Evolutionary conservation across 1,139 yeast genomes (phyloP), one percentile per base, ranked within the genome.

Genomic region (Yamadazyma spencermartinsiae): DNA sequence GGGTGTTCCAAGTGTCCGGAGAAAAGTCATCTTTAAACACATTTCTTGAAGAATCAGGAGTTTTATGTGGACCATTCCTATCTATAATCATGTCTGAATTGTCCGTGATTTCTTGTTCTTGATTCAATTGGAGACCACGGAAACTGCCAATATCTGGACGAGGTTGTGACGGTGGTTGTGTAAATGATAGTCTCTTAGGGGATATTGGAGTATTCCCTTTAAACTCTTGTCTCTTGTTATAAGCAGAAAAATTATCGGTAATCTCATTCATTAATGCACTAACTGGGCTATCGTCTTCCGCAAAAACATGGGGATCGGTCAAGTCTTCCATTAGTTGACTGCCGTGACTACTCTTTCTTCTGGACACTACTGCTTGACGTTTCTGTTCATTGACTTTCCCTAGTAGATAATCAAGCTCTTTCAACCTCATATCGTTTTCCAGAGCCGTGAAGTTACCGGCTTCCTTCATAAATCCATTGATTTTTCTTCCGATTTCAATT

Each of bases 401-500:
- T 11, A 41, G 36, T 9, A 41, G 21, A 11, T 18, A 20, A 23
- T 41, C 57, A 24, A 61, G 37, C 34, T 59, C 64, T 27, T 44
- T 49, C n/a, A 61, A 38, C 19, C 61, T 42, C 24, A 49, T 47
- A 37, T 58, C 60, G 31, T 60, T 59, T 36, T 60, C 64, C 30
- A 55, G 45, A 7, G 50, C 51, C 6, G 46, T 45, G 37, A 46
- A 46, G 29, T 48, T 48, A 5, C 50, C 50, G 4, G 49, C 43
- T 2, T 31, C 34, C 25, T 44, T 43, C 50, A 47, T 46, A 29
- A 34, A 43, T 4, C 40, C 30, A 29, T 43, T 45, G 15, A 41
- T 38, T n/a, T 39, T 31, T 16, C 48, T 50, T 1, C 72, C 76
- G 20, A 51, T 52, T 32, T 52, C 50, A 9, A 70, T 49, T 31